Percentiles rank a stretch among this genome's conserved stretches.
Evolutionary conservation across 805 yeast genomes (phyloP).

Genomic region (Komagataella phaffii): DNA sequence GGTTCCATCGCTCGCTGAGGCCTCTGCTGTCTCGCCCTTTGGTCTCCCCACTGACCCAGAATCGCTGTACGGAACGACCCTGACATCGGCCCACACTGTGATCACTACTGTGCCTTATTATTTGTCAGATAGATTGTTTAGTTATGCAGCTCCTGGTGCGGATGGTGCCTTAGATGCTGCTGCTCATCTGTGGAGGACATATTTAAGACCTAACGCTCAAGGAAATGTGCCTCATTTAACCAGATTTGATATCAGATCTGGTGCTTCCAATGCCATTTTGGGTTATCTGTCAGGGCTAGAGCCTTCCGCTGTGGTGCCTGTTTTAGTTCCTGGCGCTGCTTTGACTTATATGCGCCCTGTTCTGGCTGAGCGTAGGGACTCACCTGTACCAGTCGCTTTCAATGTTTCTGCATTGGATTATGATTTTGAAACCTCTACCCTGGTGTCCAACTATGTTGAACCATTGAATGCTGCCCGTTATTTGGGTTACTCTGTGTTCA

Average conservation of each 20-base stretch:
- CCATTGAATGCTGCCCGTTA: conserved; percentile 50
- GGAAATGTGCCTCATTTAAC: conserved; percentile 50
- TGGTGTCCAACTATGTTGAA: conserved; percentile 51
- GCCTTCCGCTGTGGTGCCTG: conserved; percentile 16
- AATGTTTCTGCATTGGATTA: conserved; percentile 70
- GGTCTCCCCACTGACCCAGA: conserved; percentile 48
- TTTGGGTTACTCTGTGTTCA: conserved; percentile 53
- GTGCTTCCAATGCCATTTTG: conserved; percentile 68
- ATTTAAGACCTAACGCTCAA: conserved; percentile 33
- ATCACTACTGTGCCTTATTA: conserved; percentile 42
- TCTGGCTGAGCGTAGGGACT: conserved; percentile 22
- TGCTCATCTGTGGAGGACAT: conserved; percentile 44
- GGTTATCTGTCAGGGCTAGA: conserved; percentile 39
- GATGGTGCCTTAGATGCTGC: conserved; percentile 47
- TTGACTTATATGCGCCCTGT: conserved; percentile 56
- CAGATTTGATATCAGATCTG: conserved; percentile 61
- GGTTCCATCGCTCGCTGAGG: conserved; percentile 13
- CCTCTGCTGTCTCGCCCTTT: conserved; percentile 37
- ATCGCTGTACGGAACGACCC: conserved; percentile 29
- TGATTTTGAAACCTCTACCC: conserved; percentile 33
- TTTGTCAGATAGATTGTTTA: conserved; percentile 40
- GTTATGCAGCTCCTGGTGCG: conserved; percentile 57
- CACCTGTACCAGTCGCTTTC: conserved; percentile 45
- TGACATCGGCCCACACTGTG: conserved; percentile 41
- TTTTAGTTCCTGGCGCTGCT: conserved; percentile 55